phyloP scores from a whole-genome alignment of 345 rosid species.

The Populus tremula region DNA sequence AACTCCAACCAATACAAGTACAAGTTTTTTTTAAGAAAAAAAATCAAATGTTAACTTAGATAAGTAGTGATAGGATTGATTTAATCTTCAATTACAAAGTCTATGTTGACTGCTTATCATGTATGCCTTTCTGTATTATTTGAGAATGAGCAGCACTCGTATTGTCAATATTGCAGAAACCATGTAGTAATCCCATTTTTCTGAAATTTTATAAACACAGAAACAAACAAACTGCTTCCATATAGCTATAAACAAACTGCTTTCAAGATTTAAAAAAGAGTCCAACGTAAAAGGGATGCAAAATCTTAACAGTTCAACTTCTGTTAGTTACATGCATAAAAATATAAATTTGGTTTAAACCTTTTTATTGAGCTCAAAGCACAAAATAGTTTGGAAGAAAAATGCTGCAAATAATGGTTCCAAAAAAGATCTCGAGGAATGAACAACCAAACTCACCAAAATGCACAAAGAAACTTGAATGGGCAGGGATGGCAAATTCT shows the following conservation, averaged over 20 bases:
- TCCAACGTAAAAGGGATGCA: neutral
- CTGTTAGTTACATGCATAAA: neutral
- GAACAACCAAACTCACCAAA: slow-evolving; percentile 50
- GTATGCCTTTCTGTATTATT: no score
- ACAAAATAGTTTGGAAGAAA: neutral
- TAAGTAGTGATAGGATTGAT: no score
- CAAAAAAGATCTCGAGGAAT: neutral
- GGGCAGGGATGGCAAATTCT: slow-evolving; percentile 49
- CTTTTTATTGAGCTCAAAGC: neutral
- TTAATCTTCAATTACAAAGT: neutral
- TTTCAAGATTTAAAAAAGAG: neutral
- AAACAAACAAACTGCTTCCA: neutral
- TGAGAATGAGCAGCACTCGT: no score
- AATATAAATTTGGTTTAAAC: neutral
- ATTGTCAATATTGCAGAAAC: no score
- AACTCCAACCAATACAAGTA: no score
- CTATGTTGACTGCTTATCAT: no score
- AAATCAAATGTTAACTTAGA: no score
- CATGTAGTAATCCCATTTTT: no score
- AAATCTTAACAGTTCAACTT: neutral
- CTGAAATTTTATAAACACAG: neutral
- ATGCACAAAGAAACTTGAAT: slow-evolving; percentile 67
- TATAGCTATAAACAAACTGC: neutral
- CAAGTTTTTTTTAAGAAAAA: no score
- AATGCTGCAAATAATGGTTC: neutral